Base-by-base conservation (phyloP, 345 rosid genomes). In the Eucalyptus globulus region DNA sequence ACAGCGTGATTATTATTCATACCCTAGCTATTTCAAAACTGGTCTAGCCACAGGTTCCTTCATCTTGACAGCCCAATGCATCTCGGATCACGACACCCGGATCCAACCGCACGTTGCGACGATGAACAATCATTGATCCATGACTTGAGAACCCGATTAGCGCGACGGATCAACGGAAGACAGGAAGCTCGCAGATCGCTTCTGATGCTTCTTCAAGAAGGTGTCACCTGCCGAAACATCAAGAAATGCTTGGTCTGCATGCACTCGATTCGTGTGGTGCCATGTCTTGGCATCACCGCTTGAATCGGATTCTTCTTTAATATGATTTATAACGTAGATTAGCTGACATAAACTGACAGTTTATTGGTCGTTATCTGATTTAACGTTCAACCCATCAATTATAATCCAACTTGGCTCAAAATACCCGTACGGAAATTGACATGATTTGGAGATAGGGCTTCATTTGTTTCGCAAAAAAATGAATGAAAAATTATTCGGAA, bases 391-490 rank as follows among this genome's bases (percentile, higher is more conserved):
- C 21, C 76, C 76, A 14, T 16, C 76, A 15, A n/a, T 65, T 15
- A 65, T n/a, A n/a, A 65, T 14, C 76, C 21, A 65, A n/a, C 76
- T 0, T n/a, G 19, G 10, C 34, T 65, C 9, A 65, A n/a, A 65
- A n/a, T 14, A 65, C 76, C 21, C 2, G 5, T n/a, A n/a, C 9
- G 6, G 40, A n/a, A 65, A n/a, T n/a, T 9, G 76, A n/a, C 40
- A n/a, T 65, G 21, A n/a, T 65, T 15, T 65, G 76, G 40, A 65
- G 0, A n/a, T 5, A 24, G 0, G 14, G 0, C 1, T 10, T 22
- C 0, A 26, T 26, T 26, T 56, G 0, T 56, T 56, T 2, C n/a
- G 0, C 0, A 3, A 24, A 56, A n/a, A 22, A 56, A 56, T 56
- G 0, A 17, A 51, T 51, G 4, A 51, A 7, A 51, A 22, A 22